phyloP scores from a whole-genome alignment of 345 rosid species.

The Heritiera fomes region DNA sequence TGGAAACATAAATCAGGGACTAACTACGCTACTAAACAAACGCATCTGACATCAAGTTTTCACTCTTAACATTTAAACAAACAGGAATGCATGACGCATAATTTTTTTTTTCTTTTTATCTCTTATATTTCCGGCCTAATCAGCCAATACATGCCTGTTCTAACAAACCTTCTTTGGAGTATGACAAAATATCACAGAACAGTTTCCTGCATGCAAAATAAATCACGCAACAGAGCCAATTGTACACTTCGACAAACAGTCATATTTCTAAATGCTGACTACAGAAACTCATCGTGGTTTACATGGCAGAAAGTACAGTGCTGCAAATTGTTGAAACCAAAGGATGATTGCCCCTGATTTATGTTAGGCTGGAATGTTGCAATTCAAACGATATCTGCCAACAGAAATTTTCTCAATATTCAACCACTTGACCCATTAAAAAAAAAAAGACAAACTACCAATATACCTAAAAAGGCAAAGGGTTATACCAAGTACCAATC shows the following conservation, averaged over 20 bases:
- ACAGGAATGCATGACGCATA: neutral
- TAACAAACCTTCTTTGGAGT: neutral
- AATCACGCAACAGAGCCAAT: neutral
- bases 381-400: neutral
- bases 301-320: neutral
- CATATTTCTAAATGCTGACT: conserved; percentile 10
- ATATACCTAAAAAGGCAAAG: neutral
- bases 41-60: neutral
- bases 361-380: neutral
- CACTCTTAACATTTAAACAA: neutral
- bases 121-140: neutral
- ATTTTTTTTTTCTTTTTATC: neutral
- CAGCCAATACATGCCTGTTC: neutral
- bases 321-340: neutral
- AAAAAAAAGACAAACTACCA: neutral
- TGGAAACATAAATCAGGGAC: neutral
- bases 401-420: neutral
- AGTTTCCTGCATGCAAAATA: neutral
- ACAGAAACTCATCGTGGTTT: conserved; percentile 7
- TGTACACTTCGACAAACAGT: neutral
- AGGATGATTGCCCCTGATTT: conserved; percentile 3
- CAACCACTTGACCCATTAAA: neutral
- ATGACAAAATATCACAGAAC: neutral
- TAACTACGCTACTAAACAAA: neutral
- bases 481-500: neutral